Evolutionary conservation across 1,284 basidiomycete species (phyloP), one percentile per base, ranked within the genome.

Genomic region (Coniophora puteana): DNA sequence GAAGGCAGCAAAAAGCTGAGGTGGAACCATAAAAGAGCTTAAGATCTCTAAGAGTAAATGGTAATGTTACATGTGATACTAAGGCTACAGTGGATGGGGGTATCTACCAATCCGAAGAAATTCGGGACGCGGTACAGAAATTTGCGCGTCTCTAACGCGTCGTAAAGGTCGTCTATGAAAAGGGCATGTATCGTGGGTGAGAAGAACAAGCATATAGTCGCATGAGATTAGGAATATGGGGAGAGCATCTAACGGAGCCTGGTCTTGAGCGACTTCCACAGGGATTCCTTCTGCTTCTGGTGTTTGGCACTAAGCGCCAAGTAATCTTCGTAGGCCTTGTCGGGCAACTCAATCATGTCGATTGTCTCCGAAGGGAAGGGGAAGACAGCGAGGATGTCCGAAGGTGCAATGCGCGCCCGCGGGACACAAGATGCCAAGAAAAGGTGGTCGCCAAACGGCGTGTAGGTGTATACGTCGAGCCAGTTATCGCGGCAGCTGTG

Each of bases 261-360:
- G 38, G 66, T 57, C 41, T 65, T 61, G 67, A 66, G 69, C 21
- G 65, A 61, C 38, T 60, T 64, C 78, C 78, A 82, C 45, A 79
- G 54, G 36, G 59, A 69, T 53, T 80, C 77, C 44, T 72, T 67
- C 36, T 68, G 67, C 53, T 70, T 67, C 52, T 70, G 69, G 36
- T 72, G 68, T 38, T 65, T 71, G 30, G 66, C 62, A 45, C 63
- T 71, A 45, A 79, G 59, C 52, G 73, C 68, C 43, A 69, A 55
- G 54, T 72, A 84, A 47, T 81, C 70, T 24, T 62, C 65, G 52
- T 74, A 80, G 5, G 76, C 75, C 41, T 71, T 59, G 26, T 66
- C 65, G 20, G 80, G 72, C 17, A 84, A 66, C 50, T 83, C 78
- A 45, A 84, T 72, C 67, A 80, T 74, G 49, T 76, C 82, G 8